phyloP scores from a whole-genome alignment of 306 rosid species.

The Hippophae tibetana region DNA sequence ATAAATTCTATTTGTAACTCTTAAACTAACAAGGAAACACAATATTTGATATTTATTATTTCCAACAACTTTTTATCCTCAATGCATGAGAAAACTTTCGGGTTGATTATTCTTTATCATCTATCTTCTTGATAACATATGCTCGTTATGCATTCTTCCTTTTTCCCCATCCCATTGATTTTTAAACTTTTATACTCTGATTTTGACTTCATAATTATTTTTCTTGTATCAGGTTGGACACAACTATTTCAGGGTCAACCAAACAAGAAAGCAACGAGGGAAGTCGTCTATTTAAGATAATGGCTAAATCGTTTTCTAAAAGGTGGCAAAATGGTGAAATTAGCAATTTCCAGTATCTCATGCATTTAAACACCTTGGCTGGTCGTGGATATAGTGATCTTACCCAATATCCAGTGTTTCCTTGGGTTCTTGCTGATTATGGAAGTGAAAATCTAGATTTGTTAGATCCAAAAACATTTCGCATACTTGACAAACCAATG shows the following conservation, averaged over 20 bases:
- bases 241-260: conserved; percentile 91
- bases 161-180: too few species aligned
- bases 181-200: too few species aligned
- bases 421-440: conserved; percentile 97
- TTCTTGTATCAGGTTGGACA: conserved; percentile 74
- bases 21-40: too few species aligned
- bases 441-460: conserved; percentile 80
- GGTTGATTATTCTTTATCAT: too few species aligned
- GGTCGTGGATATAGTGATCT: conserved; percentile 99
- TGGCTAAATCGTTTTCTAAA: conserved; percentile 92
- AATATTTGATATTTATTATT: too few species aligned
- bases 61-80: too few species aligned
- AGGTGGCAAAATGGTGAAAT: conserved; percentile 99
- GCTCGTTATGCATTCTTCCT: too few species aligned
- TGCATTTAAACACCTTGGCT: conserved; percentile 99
- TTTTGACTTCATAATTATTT: not conserved
- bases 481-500: conserved; percentile 84
- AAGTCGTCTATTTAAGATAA: conserved; percentile 79
- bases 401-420: conserved; percentile 97
- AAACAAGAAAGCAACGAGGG: conserved; percentile 95
- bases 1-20: too few species aligned
- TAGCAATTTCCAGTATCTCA: conserved; percentile 96
- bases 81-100: too few species aligned
- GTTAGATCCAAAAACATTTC: conserved; percentile 70
- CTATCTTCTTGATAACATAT: too few species aligned